These are phyloP conservation scores for Imleria badia DNA, from an alignment of 768 basidiomycete species.

Conservation along the genomic window DNA sequence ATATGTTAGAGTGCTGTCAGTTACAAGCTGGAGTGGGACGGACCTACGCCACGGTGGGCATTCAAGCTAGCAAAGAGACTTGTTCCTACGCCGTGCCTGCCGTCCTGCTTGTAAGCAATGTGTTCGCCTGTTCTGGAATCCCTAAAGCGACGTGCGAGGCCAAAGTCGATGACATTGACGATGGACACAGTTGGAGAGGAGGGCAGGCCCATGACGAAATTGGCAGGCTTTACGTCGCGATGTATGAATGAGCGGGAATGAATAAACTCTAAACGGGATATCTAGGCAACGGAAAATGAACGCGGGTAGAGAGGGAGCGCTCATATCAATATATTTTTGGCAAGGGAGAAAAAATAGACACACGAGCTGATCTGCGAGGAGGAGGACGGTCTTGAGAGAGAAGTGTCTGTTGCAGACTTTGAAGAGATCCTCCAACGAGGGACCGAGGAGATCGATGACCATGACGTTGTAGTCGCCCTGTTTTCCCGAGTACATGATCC, in stretches of 20 bases:
- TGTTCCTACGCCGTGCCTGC: constrained; percentile 78
- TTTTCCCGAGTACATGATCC: constrained; percentile 89
- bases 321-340: constrained; percentile 11
- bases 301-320: constrained; percentile 17
- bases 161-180: constrained; percentile 93
- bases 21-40: constrained; percentile 22
- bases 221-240: constrained; percentile 97
- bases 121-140: constrained; percentile 64
- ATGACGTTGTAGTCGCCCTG: constrained; percentile 97
- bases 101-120: constrained; percentile 69
- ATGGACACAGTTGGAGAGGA: constrained; percentile 61
- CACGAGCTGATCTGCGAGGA: constrained; percentile 93
- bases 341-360: constrained; percentile 29
- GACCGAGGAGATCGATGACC: constrained; percentile 95
- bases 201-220: constrained; percentile 87
- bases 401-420: constrained; percentile 91
- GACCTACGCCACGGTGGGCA: constrained; percentile 75
- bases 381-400: constrained; percentile 89
- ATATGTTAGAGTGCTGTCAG: background rate
- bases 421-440: constrained; percentile 84
- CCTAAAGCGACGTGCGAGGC: constrained; percentile 77
- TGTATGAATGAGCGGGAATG: constrained; percentile 94
- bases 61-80: constrained; percentile 74
- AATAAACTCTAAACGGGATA: constrained; percentile 95
- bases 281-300: constrained; percentile 45